Evolutionary conservation across 495 filamentous ascomycete species (phyloP).

Genomic region (Penicillium cosmopolitanum): DNA sequence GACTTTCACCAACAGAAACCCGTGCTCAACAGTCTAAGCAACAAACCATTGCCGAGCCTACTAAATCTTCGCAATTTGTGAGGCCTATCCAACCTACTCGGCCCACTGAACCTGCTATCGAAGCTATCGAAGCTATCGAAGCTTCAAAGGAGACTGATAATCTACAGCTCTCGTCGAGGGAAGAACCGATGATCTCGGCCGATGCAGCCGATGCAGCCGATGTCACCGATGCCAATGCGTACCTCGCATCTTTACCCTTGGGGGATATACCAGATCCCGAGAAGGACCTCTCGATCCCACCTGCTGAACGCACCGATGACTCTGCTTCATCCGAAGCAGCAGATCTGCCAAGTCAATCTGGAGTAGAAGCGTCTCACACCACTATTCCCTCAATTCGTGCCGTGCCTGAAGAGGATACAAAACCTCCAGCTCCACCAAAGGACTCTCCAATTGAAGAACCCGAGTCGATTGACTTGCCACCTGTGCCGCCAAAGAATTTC

Average conservation of each 20-base stretch:
- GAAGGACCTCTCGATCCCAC: background rate
- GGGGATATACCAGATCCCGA: background rate
- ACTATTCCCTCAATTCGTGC: slow-evolving; percentile 21
- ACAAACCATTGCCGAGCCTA: background rate
- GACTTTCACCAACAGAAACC: slow-evolving; percentile 27
- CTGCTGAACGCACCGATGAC: slow-evolving; percentile 5
- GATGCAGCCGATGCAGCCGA: background rate
- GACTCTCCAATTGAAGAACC: background rate
- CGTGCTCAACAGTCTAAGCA: slow-evolving; percentile 7
- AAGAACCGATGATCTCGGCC: slow-evolving; percentile 13
- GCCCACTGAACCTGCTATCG: background rate
- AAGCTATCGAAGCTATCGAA: background rate
- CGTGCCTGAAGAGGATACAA: slow-evolving; percentile 16
- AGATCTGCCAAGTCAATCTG: background rate
- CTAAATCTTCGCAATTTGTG: background rate
- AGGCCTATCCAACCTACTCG: background rate
- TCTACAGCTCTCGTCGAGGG: background rate
- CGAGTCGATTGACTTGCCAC: background rate
- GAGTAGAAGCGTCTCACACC: slow-evolving; percentile 1
- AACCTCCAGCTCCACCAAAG: slow-evolving; percentile 12
- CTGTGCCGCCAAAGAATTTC: slow-evolving; percentile 6
- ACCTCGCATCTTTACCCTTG: background rate
- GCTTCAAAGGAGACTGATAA: background rate
- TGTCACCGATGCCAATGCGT: background rate
- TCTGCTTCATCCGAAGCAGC: background rate